A percentile compares a stretch with the other conserved stretches of the same genome.
Evolutionary conservation across 805 yeast genomes (phyloP).

Genomic region (Myxozyma neotropica): DNA sequence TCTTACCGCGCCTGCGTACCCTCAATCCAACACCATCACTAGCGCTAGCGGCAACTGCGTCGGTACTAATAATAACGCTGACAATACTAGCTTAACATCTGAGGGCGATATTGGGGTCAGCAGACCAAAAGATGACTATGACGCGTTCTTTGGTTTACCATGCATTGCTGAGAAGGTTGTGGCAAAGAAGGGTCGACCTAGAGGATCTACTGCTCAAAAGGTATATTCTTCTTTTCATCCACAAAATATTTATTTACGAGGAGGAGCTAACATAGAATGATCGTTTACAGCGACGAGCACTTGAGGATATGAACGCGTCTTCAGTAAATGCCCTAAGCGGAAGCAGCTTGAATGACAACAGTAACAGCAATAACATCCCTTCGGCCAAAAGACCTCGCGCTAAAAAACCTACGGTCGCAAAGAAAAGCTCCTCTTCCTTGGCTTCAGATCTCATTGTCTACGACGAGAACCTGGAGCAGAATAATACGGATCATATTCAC

Average conservation of each 20-base stretch:
- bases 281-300: slow-evolving; percentile 7
- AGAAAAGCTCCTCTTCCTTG: background rate
- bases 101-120: background rate
- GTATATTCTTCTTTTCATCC: background rate
- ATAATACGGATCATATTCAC: too few relatives aligned
- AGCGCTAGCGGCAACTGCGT: background rate
- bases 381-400: slow-evolving; percentile 5
- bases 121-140: slow-evolving; percentile 12
- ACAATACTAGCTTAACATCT: background rate
- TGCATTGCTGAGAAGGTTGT: background rate
- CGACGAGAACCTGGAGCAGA: background rate
- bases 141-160: slow-evolving; percentile 23
- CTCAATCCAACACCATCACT: background rate
- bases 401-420: background rate
- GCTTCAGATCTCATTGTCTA: background rate
- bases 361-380: too few relatives aligned
- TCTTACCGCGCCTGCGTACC: slow-evolving; percentile 25
- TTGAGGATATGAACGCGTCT: slow-evolving; percentile 16
- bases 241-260: background rate
- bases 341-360: background rate
- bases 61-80: too few relatives aligned
- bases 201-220: slow-evolving; percentile 9
- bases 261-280: background rate
- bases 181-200: slow-evolving; percentile 11
- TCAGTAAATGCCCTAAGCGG: slow-evolving; percentile 1